A percentile compares a stretch with the other conserved stretches of the same genome.
Evolutionary conservation across 441 rosid genomes (phyloP).

Genomic region (Pelargonium fulgidum): DNA sequence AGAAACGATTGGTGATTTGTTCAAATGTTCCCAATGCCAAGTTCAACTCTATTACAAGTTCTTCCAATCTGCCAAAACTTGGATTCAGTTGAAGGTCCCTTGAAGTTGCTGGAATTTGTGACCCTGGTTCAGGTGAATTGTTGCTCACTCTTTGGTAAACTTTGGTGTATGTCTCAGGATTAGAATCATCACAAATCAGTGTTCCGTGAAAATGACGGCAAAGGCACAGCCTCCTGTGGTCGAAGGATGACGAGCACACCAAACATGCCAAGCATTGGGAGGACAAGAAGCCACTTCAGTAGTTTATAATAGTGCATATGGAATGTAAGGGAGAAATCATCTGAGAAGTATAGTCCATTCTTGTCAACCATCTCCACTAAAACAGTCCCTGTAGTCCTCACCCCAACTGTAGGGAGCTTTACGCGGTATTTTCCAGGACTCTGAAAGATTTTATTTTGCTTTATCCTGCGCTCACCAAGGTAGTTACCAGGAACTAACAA

Average conservation of each 20-base stretch:
- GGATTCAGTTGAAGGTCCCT: neutral
- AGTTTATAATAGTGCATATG: slow-evolving; percentile 95
- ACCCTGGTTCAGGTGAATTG: slow-evolving; percentile 9
- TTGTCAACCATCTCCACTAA: slow-evolving; percentile 92
- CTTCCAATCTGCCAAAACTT: too few relatives aligned
- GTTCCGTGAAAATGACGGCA: slow-evolving; percentile 91
- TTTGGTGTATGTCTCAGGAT: slow-evolving; percentile 8
- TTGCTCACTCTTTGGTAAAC: slow-evolving; percentile 11
- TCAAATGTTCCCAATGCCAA: too few relatives aligned
- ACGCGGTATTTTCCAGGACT: slow-evolving; percentile 68
- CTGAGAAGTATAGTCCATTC: slow-evolving; percentile 87
- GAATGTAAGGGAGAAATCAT: slow-evolving; percentile 92
- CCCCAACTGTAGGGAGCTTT: slow-evolving; percentile 83
- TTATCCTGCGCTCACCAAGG: slow-evolving; percentile 82
- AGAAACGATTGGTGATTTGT: too few relatives aligned
- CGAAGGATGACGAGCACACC: slow-evolving; percentile 77
- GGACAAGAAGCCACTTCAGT: slow-evolving; percentile 92
- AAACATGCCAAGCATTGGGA: slow-evolving; percentile 98
- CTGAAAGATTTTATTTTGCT: slow-evolving; percentile 53
- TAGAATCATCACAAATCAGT: slow-evolving; percentile 47
- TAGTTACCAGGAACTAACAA: slow-evolving; percentile 91
- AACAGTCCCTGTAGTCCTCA: slow-evolving; percentile 89
- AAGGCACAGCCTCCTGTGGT: slow-evolving; percentile 85
- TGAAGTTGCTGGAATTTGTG: slow-evolving; percentile 4
- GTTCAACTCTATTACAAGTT: too few relatives aligned